Percentiles rank a stretch among this genome's conserved stretches.
Conservation (phyloP, 352 stramenopile genomes). For the Globisporangium abappressorium region DNA sequence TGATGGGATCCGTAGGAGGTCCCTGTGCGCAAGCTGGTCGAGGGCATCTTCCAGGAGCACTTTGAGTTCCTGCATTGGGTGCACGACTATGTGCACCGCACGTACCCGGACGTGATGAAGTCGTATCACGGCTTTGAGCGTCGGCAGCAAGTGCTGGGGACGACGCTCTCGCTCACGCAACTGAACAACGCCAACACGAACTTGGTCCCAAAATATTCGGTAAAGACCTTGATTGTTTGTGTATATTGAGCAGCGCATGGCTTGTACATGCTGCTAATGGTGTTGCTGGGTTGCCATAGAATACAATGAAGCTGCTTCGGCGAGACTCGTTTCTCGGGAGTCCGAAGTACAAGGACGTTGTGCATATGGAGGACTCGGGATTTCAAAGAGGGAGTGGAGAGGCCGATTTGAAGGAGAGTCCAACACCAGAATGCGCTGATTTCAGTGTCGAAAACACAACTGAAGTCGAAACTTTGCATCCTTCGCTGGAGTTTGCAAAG, state of each 20-base stretch:
- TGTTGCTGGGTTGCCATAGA: constrained; percentile 19
- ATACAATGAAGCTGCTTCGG: constrained; percentile 29
- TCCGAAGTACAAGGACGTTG: not conserved
- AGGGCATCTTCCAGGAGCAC: constrained; percentile 77
- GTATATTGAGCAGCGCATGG: not conserved
- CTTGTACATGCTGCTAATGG: not conserved
- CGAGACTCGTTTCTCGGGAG: constrained; percentile 21
- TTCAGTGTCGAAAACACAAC: constrained; percentile 6
- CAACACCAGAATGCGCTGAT: not conserved
- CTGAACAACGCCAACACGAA: constrained; percentile 50
- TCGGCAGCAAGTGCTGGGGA: constrained; percentile 40
- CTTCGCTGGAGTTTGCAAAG: constrained; percentile 29
- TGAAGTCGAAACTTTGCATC: constrained; percentile 11
- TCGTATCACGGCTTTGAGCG: constrained; percentile 57
- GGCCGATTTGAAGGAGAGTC: not conserved
- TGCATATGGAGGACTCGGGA: not conserved
- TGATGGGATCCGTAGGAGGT: constrained; percentile 38
- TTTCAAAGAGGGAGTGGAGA: not conserved
- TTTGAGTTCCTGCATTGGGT: constrained; percentile 84
- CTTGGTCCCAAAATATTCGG: constrained; percentile 57
- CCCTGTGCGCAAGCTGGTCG: constrained; percentile 56
- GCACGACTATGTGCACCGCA: constrained; percentile 77
- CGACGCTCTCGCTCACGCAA: constrained; percentile 26
- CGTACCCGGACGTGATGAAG: constrained; percentile 50
- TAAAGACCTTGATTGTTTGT: constrained; percentile 8